Conservation (phyloP, 345 rosid species). For the Dovyalis caffra region DNA sequence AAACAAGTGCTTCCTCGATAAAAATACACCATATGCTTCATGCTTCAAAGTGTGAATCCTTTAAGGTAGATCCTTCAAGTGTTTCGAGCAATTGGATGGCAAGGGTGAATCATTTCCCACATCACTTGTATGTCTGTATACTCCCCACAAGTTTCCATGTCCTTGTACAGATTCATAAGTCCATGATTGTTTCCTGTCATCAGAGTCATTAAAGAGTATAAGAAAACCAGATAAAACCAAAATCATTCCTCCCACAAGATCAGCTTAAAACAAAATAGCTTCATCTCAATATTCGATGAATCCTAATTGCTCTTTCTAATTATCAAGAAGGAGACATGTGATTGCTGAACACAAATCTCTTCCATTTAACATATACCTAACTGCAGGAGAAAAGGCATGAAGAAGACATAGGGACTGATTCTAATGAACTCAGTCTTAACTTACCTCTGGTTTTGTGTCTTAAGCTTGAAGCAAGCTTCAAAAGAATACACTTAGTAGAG, state of each 20-base stretch:
- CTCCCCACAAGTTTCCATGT: conserved; percentile 57
- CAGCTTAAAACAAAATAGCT: too few species aligned
- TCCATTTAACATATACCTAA: not conserved
- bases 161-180: conserved; percentile 46
- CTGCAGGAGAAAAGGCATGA: not conserved
- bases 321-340: not conserved
- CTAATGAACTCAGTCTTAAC: conserved; percentile 29
- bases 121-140: conserved; percentile 60
- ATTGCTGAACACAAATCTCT: not conserved
- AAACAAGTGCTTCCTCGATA: not conserved
- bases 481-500: conserved; percentile 33
- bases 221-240: not conserved
- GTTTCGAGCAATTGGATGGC: conserved; percentile 12
- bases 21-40: not conserved
- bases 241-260: not conserved
- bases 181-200: conserved; percentile 38
- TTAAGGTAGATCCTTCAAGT: conserved; percentile 20
- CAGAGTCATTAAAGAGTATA: not conserved
- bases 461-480: conserved; percentile 38
- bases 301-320: too few species aligned
- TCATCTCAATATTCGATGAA: too few species aligned
- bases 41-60: conserved; percentile 34
- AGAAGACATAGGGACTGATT: not conserved
- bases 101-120: conserved; percentile 61
- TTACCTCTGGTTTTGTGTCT: conserved; percentile 45